A percentile compares a stretch with the other conserved stretches of the same genome.
Evolutionary conservation across 768 basidiomycete species (phyloP).

Genomic region (Auriscalpium microsporum): DNA sequence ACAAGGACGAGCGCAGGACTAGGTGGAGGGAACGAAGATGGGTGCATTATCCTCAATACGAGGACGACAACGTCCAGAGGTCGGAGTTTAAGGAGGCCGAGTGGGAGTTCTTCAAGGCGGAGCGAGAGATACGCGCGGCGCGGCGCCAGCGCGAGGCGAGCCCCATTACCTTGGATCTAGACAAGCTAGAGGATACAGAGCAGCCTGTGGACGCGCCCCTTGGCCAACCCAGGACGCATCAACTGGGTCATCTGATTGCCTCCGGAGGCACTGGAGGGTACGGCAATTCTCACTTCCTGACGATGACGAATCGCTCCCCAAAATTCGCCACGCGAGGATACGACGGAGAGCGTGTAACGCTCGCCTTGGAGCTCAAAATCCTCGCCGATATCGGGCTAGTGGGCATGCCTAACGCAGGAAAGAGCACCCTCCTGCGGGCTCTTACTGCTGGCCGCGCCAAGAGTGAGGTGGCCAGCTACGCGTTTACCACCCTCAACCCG

Average conservation of each 20-base stretch:
- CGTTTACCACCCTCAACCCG: slow-evolving; percentile 94
- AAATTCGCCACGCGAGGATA: slow-evolving; percentile 79
- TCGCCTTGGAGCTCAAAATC: slow-evolving; percentile 89
- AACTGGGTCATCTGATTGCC: slow-evolving; percentile 58
- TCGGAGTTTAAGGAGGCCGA: slow-evolving; percentile 71
- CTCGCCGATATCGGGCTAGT: slow-evolving; percentile 94
- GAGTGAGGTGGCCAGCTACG: slow-evolving; percentile 81
- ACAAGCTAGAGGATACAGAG: slow-evolving; percentile 36
- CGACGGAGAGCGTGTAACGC: slow-evolving; percentile 66
- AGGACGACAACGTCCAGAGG: slow-evolving; percentile 52
- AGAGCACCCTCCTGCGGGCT: slow-evolving; percentile 86
- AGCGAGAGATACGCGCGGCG: slow-evolving; percentile 47
- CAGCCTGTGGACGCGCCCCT: slow-evolving; percentile 52
- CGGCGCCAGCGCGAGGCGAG: slow-evolving; percentile 32
- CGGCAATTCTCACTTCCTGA: slow-evolving; percentile 83
- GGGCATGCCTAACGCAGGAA: slow-evolving; percentile 91
- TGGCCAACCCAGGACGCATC: slow-evolving; percentile 44
- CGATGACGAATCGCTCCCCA: slow-evolving; percentile 63
- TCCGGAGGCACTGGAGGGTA: slow-evolving; percentile 73
- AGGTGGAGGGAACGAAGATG: slow-evolving; percentile 60
- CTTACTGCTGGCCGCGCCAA: slow-evolving; percentile 79
- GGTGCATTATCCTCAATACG: slow-evolving; percentile 71
- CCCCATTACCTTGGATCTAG: slow-evolving; percentile 53
- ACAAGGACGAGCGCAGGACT: slow-evolving; percentile 38
- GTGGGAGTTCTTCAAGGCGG: slow-evolving; percentile 46